Conservation (phyloP, 192 early-diverging fungal genomes). For the Linderina pennispora region DNA sequence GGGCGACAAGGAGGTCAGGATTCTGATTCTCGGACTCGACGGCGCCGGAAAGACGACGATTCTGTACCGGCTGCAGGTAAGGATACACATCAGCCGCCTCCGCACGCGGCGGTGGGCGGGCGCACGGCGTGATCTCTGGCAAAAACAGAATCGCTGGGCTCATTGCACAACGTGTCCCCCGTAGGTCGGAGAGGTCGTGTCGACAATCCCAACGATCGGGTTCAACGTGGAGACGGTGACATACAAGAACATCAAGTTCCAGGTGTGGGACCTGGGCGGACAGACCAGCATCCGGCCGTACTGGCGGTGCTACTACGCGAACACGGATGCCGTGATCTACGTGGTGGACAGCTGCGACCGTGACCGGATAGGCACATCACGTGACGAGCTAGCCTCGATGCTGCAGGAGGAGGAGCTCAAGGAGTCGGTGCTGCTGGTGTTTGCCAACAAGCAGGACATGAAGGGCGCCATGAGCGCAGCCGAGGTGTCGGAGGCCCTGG, state of each 20-base stretch:
- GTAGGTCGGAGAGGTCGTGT: constrained; percentile 97
- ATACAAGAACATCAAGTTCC: constrained; percentile 98
- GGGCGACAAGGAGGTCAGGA: constrained; percentile 94
- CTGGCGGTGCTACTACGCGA: constrained; percentile 99
- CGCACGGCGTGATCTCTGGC: too few relatives aligned
- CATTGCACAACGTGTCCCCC: too few relatives aligned
- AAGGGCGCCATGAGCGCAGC: constrained; percentile 83
- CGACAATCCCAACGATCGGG: constrained; percentile 90
- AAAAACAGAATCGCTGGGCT: too few relatives aligned
- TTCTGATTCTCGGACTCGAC: constrained; percentile 94
- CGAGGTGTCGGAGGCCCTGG: constrained; percentile 82
- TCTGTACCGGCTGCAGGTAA: constrained; percentile 89
- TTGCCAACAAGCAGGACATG: constrained; percentile 99
- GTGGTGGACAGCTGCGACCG: constrained; percentile 92
- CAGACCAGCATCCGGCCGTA: constrained; percentile 89
- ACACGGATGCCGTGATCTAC: constrained; percentile 98
- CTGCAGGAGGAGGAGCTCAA: constrained; percentile 91
- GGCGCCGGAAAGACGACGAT: constrained; percentile 98
- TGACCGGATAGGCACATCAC: constrained; percentile 79
- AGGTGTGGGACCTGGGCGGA: constrained; percentile 95
- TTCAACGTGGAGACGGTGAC: constrained; percentile 90
- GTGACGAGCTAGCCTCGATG: constrained; percentile 90
- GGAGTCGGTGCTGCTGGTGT: constrained; percentile 82
- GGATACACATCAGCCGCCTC: too few relatives aligned
- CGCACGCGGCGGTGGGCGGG: too few relatives aligned